Percentiles rank a stretch among this genome's conserved stretches.
phyloP scores from a whole-genome alignment of 345 rosid genomes.

The Xanthoceras sorbifolium region DNA sequence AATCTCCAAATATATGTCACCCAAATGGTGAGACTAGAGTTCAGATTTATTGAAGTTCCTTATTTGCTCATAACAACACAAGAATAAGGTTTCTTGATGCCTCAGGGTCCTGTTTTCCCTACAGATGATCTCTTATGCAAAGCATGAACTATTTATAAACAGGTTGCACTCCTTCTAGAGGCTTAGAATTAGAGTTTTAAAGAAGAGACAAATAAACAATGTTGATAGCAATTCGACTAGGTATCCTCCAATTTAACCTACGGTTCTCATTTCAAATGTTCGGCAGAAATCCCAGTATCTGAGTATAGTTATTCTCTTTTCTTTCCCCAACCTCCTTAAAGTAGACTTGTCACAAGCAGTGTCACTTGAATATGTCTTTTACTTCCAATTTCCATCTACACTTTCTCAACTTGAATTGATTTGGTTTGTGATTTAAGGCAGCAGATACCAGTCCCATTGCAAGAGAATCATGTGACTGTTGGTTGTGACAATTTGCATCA shows the following conservation, averaged over 20 bases:
- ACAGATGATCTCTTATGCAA: neutral
- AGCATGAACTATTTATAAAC: neutral
- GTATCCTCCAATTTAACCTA: neutral
- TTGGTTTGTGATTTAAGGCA: neutral
- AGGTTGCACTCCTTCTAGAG: no score
- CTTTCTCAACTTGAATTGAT: no score
- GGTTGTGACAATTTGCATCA: neutral
- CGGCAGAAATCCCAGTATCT: neutral
- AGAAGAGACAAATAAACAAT: neutral
- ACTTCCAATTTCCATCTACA: neutral
- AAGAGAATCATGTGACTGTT: slow-evolving; percentile 9
- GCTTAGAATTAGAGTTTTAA: neutral
- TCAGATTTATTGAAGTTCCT: neutral
- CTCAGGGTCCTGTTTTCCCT: neutral
- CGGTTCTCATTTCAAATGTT: neutral
- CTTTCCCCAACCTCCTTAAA: neutral
- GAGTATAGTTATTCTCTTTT: neutral
- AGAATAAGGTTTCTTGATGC: neutral
- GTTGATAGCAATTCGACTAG: neutral
- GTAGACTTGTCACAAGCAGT: neutral
- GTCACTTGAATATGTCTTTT: neutral
- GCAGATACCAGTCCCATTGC: neutral
- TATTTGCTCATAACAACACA: neutral
- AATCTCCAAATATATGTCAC: neutral
- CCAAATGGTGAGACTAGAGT: neutral